Conservation (phyloP, 176 grass and related monocot species). For the Raddia guianensis region DNA sequence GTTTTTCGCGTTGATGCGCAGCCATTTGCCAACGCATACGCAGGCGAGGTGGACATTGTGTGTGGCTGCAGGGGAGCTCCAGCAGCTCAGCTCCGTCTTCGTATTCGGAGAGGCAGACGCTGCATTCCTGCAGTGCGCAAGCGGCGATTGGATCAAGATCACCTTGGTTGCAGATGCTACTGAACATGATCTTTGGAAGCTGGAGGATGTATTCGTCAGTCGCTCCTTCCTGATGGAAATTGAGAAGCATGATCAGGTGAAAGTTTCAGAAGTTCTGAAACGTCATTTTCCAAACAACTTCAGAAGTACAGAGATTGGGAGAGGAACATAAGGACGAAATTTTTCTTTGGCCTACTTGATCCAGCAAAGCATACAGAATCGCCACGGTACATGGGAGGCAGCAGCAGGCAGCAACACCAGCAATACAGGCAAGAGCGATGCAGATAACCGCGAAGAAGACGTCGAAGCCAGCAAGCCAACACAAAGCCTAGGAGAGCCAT, state of each 20-base stretch:
- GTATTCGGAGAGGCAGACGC: constrained; percentile 57
- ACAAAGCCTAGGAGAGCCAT: constrained; percentile 47
- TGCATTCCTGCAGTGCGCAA: constrained; percentile 48
- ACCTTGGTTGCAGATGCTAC: constrained; percentile 33
- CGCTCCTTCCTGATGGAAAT: constrained; percentile 46
- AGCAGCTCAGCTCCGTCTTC: constrained; percentile 49
- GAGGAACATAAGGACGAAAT: background rate
- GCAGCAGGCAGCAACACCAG: constrained; percentile 54
- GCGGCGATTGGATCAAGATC: background rate
- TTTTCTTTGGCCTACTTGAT: constrained; percentile 43
- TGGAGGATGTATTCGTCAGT: constrained; percentile 57
- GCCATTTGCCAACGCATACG: constrained; percentile 58
- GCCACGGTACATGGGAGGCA: constrained; percentile 62
- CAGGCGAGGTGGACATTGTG: constrained; percentile 61
- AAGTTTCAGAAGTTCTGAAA: background rate
- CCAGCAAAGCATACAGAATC: constrained; percentile 55
- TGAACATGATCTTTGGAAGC: constrained; percentile 51
- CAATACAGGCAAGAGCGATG: constrained; percentile 47
- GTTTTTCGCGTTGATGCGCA: constrained; percentile 38
- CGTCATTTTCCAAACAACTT: background rate
- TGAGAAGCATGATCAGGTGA: constrained; percentile 26
- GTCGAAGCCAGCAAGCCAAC: constrained; percentile 59
- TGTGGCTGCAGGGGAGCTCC: constrained; percentile 53
- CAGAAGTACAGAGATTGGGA: background rate
- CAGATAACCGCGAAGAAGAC: constrained; percentile 61